phyloP scores from a whole-genome alignment of 306 rosid genomes.

The Lupinus albus region DNA sequence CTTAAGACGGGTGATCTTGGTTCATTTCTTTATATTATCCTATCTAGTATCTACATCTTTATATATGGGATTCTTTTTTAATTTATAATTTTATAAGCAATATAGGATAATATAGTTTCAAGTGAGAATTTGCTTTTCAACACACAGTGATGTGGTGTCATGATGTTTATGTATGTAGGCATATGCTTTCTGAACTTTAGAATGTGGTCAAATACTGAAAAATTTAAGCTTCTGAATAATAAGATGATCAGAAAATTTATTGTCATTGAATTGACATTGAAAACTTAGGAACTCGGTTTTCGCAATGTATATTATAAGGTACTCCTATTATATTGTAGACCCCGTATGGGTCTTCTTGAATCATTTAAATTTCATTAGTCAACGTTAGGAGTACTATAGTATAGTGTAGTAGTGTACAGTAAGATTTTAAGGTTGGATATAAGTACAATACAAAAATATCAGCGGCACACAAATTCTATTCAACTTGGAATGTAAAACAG shows the following conservation, averaged over 20 bases:
- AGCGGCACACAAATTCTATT: conserved; percentile 36
- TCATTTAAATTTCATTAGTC: conserved; percentile 20
- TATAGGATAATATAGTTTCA: neutral
- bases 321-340: neutral
- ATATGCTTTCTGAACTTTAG: neutral
- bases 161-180: conserved; percentile 11
- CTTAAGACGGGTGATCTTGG: too few relatives aligned
- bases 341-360: conserved; percentile 9
- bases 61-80: neutral
- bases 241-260: conserved; percentile 37
- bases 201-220: conserved; percentile 14
- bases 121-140: conserved; percentile 38
- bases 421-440: conserved; percentile 31
- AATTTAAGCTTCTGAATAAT: conserved; percentile 10
- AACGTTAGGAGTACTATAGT: conserved; percentile 13
- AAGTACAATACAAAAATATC: conserved; percentile 1
- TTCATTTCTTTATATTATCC: too few relatives aligned
- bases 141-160: conserved; percentile 23
- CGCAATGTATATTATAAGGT: neutral
- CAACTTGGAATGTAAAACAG: too few relatives aligned
- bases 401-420: too few relatives aligned
- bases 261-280: conserved; percentile 36
- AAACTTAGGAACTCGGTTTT: conserved; percentile 9
- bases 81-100: too few relatives aligned
- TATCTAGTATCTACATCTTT: too few relatives aligned